A percentile compares a stretch with the other conserved stretches of the same genome.
Evolutionary conservation across 2,329 filamentous ascomycete genomes (phyloP).

Genomic region (Hypoxylon sp.): DNA sequence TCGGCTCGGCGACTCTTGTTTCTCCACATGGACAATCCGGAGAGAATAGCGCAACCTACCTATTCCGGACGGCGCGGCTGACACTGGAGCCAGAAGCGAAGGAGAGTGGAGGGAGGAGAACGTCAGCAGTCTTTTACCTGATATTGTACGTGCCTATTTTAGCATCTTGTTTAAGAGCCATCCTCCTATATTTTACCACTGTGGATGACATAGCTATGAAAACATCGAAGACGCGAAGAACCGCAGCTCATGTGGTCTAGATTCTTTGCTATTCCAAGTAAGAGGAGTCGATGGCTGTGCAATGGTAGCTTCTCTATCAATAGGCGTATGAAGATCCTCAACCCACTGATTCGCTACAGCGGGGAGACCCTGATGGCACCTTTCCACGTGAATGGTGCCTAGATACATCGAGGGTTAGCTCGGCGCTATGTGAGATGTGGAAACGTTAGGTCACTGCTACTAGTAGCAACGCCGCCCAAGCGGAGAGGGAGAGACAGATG

Average conservation of each 20-base stretch:
- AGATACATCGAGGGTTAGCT: conserved; percentile 20
- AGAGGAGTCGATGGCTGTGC: conserved; percentile 9
- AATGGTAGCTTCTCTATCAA: no score
- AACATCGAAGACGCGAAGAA: conserved; percentile 1
- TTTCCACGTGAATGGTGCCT: conserved; percentile 32
- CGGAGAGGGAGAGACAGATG: conserved; percentile 4
- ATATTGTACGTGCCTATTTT: conserved; percentile 22
- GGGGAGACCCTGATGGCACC: conserved; percentile 33
- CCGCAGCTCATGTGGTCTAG: conserved; percentile 10
- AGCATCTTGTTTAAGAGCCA: conserved; percentile 25
- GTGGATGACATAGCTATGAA: conserved; percentile 12
- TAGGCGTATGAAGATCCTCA: conserved; percentile 26
- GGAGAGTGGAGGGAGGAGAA: conserved; percentile 10
- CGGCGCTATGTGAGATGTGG: conserved; percentile 21
- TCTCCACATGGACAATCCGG: conserved; percentile 30
- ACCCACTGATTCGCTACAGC: conserved; percentile 11
- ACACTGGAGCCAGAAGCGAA: no score
- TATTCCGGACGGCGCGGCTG: conserved; percentile 35
- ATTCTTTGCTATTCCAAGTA: conserved; percentile 14
- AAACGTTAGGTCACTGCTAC: no score
- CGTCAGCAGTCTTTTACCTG: conserved; percentile 20
- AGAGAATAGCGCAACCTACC: conserved; percentile 30
- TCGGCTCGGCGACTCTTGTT: conserved; percentile 26
- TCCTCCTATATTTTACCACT: conserved; percentile 13
- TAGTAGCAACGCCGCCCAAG: background rate